Evolutionary conservation across 352 stramenopile species (phyloP), one percentile per base, ranked within the genome.

Genomic region (Pythium insidiosum): DNA sequence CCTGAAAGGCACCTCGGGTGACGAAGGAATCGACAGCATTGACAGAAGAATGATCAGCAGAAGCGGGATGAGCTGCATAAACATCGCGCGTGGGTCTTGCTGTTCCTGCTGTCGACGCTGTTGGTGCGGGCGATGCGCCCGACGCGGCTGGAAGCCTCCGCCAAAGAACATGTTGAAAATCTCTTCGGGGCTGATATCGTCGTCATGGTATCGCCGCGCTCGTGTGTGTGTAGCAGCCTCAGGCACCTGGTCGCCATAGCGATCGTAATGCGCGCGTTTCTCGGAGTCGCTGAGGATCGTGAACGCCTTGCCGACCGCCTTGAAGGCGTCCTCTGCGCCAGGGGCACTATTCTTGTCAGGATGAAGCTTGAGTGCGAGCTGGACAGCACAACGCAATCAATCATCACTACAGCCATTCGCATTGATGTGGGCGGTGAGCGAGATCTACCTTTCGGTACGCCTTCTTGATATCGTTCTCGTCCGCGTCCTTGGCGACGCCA

Each of bases 281-380:
- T 95, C 73, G 1, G 74, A 67, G 54, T 96, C 86, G 34, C 84
- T 95, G 33, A 96, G 62, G 19, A 92, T 81, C 7, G 82, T 81
- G 66, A 98, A 99, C 11, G 96, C 96, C 25, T 97, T 88, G 45
- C 82, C 82, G 3, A 94, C 82, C 2, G 82, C 92, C 68, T 99
- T 99, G 71, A 99, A 99, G 22, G 95, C 95, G 53, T 98, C 95
- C 58, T 98, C 95, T 4, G 96, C 94, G 30, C 95, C 85, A 1
- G 94, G 95, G 1, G 94, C 95, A 11, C 83, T 95, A 69, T 99
- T 99, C 68, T 96, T 96, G 57, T 96, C 86, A 0, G 86, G 86
- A 58, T 96, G 86, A 6, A 95, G 56, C 55, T 94, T 95, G 6
- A 95, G 55, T 16, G 86, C 86, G 31, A 94, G 66, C 79, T 94